A percentile compares a stretch with the other conserved stretches of the same genome.
Evolutionary conservation across 495 filamentous ascomycete genomes (phyloP).

Genomic region (Tuber melanosporum): DNA sequence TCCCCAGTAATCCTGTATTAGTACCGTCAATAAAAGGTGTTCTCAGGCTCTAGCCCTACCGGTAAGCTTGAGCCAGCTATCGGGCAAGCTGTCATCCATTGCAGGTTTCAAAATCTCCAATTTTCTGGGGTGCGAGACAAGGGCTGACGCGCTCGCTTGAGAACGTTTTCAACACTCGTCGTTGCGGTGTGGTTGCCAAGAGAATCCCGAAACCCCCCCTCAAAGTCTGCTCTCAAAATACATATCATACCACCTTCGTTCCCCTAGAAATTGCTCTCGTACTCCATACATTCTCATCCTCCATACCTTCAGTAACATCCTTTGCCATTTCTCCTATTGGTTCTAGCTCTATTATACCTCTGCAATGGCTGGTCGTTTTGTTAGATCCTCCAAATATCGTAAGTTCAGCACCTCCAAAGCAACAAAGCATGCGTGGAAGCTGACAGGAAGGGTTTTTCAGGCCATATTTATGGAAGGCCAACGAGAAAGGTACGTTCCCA

Average conservation of each 20-base stretch:
- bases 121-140: background rate
- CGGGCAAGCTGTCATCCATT: background rate
- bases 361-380: constrained; percentile 89
- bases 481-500: constrained; percentile 69
- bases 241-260: constrained; percentile 5
- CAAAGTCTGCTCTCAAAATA: constrained; percentile 7
- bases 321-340: constrained; percentile 9
- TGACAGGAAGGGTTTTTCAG: constrained; percentile 49
- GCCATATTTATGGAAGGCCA: constrained; percentile 93
- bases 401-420: constrained; percentile 48
- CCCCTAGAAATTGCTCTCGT: constrained; percentile 7
- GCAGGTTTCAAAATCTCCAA: background rate
- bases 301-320: constrained; percentile 16
- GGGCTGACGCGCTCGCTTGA: background rate
- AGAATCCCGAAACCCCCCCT: constrained; percentile 26
- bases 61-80: background rate
- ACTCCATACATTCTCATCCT: background rate
- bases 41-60: background rate
- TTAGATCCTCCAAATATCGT: constrained; percentile 98
- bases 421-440: constrained; percentile 36
- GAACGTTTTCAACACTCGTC: constrained; percentile 1
- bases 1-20: background rate
- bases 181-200: constrained; percentile 34
- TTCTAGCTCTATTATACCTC: constrained; percentile 24
- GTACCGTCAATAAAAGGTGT: background rate